Evolutionary conservation across 768 basidiomycete species (phyloP).

Genomic region (Russula olivacea): DNA sequence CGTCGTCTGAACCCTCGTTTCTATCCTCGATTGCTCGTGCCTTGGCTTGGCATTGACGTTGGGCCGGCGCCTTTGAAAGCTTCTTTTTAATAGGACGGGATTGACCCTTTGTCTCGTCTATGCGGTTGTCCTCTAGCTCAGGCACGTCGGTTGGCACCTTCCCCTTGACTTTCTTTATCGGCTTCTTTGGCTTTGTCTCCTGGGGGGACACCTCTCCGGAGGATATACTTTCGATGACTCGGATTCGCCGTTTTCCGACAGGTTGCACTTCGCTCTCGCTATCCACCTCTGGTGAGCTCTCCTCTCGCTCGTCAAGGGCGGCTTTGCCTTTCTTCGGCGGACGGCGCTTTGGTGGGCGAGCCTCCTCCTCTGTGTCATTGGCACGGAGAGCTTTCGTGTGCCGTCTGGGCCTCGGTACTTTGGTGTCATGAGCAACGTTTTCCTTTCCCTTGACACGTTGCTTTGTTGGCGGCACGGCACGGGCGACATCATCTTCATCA

Average conservation of each 20-base stretch:
- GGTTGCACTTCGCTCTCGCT: slow-evolving; percentile 11
- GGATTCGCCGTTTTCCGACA: slow-evolving; percentile 2
- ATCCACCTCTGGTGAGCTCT: slow-evolving; percentile 9
- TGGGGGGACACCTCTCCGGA: slow-evolving; percentile 5
- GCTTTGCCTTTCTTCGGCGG: slow-evolving; percentile 12
- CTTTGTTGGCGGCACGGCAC: slow-evolving; percentile 27
- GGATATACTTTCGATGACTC: not conserved
- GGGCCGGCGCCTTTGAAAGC: not conserved
- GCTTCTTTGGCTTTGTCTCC: not conserved
- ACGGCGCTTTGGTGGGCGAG: slow-evolving; percentile 14
- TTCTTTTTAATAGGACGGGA: not conserved
- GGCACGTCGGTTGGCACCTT: not conserved
- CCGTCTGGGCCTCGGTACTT: slow-evolving; percentile 7
- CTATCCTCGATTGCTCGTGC: slow-evolving; percentile 4
- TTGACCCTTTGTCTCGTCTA: slow-evolving; percentile 1
- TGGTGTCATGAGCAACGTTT: slow-evolving; percentile 14
- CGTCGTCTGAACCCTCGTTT: slow-evolving; percentile 1
- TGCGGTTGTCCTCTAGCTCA: slow-evolving; percentile 18
- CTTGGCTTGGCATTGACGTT: not conserved
- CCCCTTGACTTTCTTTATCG: slow-evolving; percentile 7
- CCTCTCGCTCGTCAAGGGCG: slow-evolving; percentile 9
- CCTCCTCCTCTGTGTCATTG: slow-evolving; percentile 24
- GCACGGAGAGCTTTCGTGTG: slow-evolving; percentile 16
- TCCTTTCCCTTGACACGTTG: slow-evolving; percentile 31
- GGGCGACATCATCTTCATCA: slow-evolving; percentile 29